Conservation (phyloP, 2,329 filamentous ascomycete genomes). For the Colletotrichum chlorophyti region DNA sequence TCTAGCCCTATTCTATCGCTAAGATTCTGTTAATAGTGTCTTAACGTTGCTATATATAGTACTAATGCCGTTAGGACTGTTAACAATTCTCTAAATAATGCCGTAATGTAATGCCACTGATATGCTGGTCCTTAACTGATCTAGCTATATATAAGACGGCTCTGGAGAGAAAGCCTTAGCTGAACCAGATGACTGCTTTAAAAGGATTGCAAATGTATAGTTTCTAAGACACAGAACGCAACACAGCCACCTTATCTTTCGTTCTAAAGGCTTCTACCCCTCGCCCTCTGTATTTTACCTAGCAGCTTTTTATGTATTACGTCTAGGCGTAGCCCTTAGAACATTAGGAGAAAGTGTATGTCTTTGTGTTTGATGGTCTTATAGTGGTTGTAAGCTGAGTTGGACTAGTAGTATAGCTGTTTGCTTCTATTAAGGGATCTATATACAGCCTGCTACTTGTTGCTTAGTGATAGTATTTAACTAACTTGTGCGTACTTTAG, state of each 20-base stretch:
- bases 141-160: no score
- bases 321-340: neutral
- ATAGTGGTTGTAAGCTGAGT: neutral
- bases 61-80: no score
- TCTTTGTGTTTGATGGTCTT: neutral
- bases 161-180: no score
- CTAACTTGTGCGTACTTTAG: neutral
- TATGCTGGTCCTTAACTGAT: no score
- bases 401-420: neutral
- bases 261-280: neutral
- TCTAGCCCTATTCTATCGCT: no score
- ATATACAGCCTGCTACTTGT: neutral
- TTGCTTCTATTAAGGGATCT: neutral
- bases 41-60: no score
- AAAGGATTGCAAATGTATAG: no score
- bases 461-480: neutral
- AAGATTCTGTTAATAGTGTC: no score
- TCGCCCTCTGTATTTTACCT: neutral
- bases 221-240: no score
- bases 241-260: neutral
- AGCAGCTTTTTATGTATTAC: neutral
- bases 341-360: neutral
- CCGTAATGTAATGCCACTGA: no score
- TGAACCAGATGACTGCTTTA: no score
- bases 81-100: no score